Percentiles rank a stretch among this genome's conserved stretches.
These are phyloP conservation scores for Alternaria novae-zelandiae DNA, from an alignment of 2,329 filamentous ascomycete genomes.

Conservation along the genomic window DNA sequence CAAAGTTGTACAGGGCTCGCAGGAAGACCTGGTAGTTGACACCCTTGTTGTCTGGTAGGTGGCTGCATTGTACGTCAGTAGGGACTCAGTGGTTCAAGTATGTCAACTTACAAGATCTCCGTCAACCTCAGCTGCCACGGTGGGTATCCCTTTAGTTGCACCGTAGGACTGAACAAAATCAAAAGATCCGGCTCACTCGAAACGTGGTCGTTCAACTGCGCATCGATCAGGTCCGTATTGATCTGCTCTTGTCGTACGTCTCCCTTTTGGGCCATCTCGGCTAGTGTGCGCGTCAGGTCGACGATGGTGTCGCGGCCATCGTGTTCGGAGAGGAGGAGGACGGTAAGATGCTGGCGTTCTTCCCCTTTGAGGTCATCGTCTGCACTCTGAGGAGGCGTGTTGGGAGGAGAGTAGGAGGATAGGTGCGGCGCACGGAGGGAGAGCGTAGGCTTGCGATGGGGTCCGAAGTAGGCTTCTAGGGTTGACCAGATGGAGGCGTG, in stretches of 20 bases:
- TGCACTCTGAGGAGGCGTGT: conserved; percentile 47
- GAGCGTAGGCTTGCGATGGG: conserved; percentile 68
- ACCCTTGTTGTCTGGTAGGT: conserved; percentile 73
- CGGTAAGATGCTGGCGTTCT: conserved; percentile 55
- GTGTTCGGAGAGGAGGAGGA: conserved; percentile 84
- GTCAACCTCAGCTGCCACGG: conserved; percentile 96
- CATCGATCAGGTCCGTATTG: conserved; percentile 83
- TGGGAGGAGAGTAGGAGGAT: conserved; percentile 61
- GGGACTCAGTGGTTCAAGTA: neutral
- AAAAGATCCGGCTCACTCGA: conserved; percentile 91
- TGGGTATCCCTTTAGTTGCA: conserved; percentile 89
- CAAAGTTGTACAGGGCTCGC: conserved; percentile 80
- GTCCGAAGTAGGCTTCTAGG: conserved; percentile 85
- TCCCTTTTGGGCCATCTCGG: conserved; percentile 90
- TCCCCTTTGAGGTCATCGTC: conserved; percentile 40
- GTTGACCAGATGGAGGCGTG: conserved; percentile 81
- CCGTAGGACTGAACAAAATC: conserved; percentile 81
- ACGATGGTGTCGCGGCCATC: conserved; percentile 94
- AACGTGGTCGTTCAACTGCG: conserved; percentile 78
- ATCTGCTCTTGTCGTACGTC: conserved; percentile 86
- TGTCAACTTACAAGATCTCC: conserved; percentile 77
- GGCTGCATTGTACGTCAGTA: conserved; percentile 35
- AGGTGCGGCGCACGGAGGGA: conserved; percentile 75
- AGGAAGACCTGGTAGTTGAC: conserved; percentile 96
- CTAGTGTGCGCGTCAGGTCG: conserved; percentile 90